Percentiles rank a stretch among this genome's conserved stretches.
phyloP scores from a whole-genome alignment of 352 stramenopile genomes.

The Phytophthora pluvialis region DNA sequence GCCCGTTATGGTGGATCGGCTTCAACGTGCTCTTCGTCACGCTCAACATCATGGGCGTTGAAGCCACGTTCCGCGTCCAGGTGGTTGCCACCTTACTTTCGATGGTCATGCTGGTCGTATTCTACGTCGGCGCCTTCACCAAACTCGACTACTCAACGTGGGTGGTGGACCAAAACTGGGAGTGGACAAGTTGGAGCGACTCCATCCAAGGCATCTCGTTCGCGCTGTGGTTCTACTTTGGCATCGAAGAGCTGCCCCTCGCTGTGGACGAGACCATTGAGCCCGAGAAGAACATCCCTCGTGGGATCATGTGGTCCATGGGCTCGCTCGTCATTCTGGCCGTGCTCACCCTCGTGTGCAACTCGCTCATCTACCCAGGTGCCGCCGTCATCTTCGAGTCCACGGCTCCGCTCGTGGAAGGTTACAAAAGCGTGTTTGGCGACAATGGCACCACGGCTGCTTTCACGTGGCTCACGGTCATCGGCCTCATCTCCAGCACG shows the following conservation, averaged over 20 bases:
- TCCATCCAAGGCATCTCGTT: conserved; percentile 67
- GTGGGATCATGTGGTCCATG: conserved; percentile 64
- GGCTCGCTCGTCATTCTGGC: conserved; percentile 54
- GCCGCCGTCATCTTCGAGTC: conserved; percentile 43
- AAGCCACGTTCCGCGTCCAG: conserved; percentile 66
- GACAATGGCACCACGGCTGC: conserved; percentile 61
- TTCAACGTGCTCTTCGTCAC: conserved; percentile 65
- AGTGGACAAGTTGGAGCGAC: conserved; percentile 53
- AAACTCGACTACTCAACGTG: conserved; percentile 62
- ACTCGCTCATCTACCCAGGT: conserved; percentile 58
- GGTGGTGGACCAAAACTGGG: conserved; percentile 56
- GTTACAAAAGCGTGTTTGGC: conserved; percentile 78
- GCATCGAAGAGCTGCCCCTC: conserved; percentile 77
- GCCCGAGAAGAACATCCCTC: conserved; percentile 71
- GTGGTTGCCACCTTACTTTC: conserved; percentile 61
- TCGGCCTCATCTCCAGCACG: conserved; percentile 63
- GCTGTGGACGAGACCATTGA: conserved; percentile 78
- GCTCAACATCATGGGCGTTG: conserved; percentile 70
- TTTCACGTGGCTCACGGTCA: conserved; percentile 73
- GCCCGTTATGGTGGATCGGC: conserved; percentile 59
- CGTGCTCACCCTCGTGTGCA: conserved; percentile 65
- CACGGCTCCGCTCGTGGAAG: conserved; percentile 54
- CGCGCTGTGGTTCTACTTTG: conserved; percentile 76
- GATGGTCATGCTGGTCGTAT: conserved; percentile 55
- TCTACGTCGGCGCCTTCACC: conserved; percentile 60